Evolutionary conservation across 169 alveolate species (phyloP).

Genomic region (Eimeria acervulina): DNA sequence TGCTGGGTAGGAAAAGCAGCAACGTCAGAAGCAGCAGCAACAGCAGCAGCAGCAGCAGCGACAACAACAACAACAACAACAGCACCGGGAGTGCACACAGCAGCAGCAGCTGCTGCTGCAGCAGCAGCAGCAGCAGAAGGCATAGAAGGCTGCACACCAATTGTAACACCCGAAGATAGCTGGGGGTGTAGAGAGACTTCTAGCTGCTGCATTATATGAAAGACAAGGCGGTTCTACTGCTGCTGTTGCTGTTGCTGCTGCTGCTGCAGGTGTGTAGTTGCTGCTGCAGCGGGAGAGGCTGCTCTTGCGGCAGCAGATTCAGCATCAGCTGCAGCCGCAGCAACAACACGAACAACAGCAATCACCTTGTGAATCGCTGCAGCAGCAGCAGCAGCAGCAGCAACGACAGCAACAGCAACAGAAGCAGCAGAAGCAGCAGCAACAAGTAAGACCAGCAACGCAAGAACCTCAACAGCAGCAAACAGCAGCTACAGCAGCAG

Average conservation of each 20-base stretch:
- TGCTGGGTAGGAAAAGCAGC: not conserved
- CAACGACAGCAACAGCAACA: not conserved
- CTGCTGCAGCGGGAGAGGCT: constrained; percentile 4
- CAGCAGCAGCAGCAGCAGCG: constrained; percentile 33
- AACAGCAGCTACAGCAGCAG: not conserved
- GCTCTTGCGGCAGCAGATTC: not conserved
- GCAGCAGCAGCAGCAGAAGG: not conserved
- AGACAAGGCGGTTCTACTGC: not conserved
- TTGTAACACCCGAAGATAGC: not conserved
- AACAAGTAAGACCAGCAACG: too few species aligned
- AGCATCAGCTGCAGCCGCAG: too few species aligned
- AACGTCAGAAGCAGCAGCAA: not conserved
- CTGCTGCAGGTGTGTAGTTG: not conserved
- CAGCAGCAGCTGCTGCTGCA: not conserved
- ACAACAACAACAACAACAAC: not conserved
- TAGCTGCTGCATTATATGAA: not conserved
- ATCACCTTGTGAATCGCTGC: too few species aligned
- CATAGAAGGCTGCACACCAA: not conserved
- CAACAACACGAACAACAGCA: too few species aligned
- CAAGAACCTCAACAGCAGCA: too few species aligned
- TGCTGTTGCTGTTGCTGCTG: constrained; percentile 30
- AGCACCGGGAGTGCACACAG: not conserved
- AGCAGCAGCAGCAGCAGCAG: not conserved
- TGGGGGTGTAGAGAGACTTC: not conserved
- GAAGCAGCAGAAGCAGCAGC: not conserved